Evolutionary conservation across 2,329 filamentous ascomycete genomes (phyloP).

Genomic region (Nemania diffusa): DNA sequence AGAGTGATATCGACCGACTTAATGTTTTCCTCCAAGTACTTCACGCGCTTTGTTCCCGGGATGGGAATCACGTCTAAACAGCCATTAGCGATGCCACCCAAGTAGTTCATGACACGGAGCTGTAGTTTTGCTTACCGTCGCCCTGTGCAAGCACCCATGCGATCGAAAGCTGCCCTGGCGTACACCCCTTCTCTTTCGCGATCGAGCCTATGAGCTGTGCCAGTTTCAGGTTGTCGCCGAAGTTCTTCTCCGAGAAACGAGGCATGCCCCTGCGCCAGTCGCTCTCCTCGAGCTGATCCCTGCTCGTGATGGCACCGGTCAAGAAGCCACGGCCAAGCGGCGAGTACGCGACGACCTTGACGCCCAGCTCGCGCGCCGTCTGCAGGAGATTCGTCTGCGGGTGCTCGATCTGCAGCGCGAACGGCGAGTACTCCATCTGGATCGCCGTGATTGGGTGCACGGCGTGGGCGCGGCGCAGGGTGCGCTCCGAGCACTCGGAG

Average conservation of each 20-base stretch:
- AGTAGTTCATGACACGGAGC: background rate
- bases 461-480: slow-evolving; percentile 59
- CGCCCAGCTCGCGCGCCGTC: slow-evolving; percentile 64
- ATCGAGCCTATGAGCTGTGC: slow-evolving; percentile 44
- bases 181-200: slow-evolving; percentile 52
- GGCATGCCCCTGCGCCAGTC: slow-evolving; percentile 56
- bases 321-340: slow-evolving; percentile 67
- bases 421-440: slow-evolving; percentile 64
- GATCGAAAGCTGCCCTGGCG: slow-evolving; percentile 62
- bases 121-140: slow-evolving; percentile 43
- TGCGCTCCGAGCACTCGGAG: slow-evolving; percentile 58
- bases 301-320: slow-evolving; percentile 57
- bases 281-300: slow-evolving; percentile 54
- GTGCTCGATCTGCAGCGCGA: slow-evolving; percentile 68
- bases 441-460: slow-evolving; percentile 60
- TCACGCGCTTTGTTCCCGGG: slow-evolving; percentile 50
- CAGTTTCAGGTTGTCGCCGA: slow-evolving; percentile 58
- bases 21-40: slow-evolving; percentile 50
- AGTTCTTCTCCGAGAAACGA: slow-evolving; percentile 59
- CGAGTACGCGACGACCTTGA: slow-evolving; percentile 64
- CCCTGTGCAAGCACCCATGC: slow-evolving; percentile 64
- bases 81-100: slow-evolving; percentile 57
- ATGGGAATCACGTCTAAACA: slow-evolving; percentile 55
- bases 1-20: slow-evolving; percentile 49
- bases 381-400: slow-evolving; percentile 58